These are phyloP conservation scores for Tetracentron sinense DNA, from an alignment of 164 flowering plant species.

Conservation along the genomic window DNA sequence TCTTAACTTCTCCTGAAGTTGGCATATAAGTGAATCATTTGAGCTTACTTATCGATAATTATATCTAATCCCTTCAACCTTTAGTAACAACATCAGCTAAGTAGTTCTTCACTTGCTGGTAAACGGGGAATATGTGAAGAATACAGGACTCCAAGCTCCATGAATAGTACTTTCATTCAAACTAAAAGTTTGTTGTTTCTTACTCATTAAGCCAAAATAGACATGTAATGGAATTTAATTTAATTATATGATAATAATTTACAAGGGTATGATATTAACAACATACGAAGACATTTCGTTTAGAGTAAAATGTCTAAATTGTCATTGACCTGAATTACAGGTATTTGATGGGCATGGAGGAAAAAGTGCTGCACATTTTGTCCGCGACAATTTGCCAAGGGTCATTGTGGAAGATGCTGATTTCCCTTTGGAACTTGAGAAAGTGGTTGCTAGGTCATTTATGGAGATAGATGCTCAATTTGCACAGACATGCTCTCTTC, in stretches of 20 bases:
- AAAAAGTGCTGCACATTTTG: constrained; percentile 83
- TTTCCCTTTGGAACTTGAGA: constrained; percentile 88
- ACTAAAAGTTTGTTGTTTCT: not conserved
- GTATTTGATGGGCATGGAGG: constrained; percentile 99
- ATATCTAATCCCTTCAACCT: not conserved
- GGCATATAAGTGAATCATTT: not conserved
- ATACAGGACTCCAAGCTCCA: not conserved
- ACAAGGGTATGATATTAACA: not conserved
- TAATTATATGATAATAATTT: not conserved
- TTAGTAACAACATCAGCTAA: not conserved
- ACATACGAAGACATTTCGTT: not conserved
- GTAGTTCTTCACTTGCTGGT: not conserved
- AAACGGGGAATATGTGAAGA: no score
- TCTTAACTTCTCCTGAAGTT: not conserved
- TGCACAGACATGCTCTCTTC: constrained; percentile 53
- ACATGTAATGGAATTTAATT: not conserved
- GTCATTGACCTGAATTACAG: constrained; percentile 29
- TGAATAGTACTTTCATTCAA: not conserved
- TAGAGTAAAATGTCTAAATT: constrained; percentile 4
- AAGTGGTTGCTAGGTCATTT: constrained; percentile 77
- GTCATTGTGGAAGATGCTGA: constrained; percentile 85
- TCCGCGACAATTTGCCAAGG: constrained; percentile 83
- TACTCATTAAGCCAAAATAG: not conserved
- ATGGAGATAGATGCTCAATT: constrained; percentile 67
- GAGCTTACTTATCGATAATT: not conserved